Base-by-base conservation (phyloP, 306 rosid species). In the Vicia villosa region DNA sequence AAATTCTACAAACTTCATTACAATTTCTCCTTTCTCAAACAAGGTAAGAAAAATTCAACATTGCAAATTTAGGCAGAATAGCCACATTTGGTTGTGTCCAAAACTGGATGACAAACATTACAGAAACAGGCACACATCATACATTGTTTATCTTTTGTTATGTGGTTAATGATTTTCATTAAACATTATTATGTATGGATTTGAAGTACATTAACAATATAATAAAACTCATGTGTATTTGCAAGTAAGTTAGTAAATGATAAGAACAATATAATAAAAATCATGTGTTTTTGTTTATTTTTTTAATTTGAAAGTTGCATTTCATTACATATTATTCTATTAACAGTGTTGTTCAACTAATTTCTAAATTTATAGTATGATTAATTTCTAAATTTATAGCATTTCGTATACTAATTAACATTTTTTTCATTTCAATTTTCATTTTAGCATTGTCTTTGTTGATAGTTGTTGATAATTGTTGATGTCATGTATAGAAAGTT, bases 391-490 rank as follows among this genome's bases (percentile, higher is more conserved):
- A 32, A 52, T n/a, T 16, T 14, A 10, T 70, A 42, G 9, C 14
- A n/a, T 46, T 12, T 34, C 8, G 40, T 14, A 3, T 22, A 30
- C 54, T 51, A 51, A 21, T 77, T 6, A 24, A 51, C 14, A 15
- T 21, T 1, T 28, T 17, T 32, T 32, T 28, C 32, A 5, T 59
- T 38, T 9, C 3, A 13, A 1, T 16, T 38, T 60, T 52, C 21
- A 10, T 14, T 61, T n/a, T 52, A 26, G 68, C 34, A 5, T 46
- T n/a, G 24, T 58, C 63, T 52, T 32, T 74, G 51, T 55, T 74
- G 67, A 32, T 73, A 66, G n/a, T n/a, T n/a, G n/a, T n/a, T n/a
- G n/a, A n/a, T n/a, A n/a, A 8, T 49, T 73, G 66, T 66, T 47
- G 56, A 66, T 73, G 79, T 40, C 62, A 55, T 22, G 5, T 2